These are phyloP conservation scores for Dendrocalamus latiflorus DNA, from an alignment of 202 grass and related monocot genomes.

Conservation along the genomic window DNA sequence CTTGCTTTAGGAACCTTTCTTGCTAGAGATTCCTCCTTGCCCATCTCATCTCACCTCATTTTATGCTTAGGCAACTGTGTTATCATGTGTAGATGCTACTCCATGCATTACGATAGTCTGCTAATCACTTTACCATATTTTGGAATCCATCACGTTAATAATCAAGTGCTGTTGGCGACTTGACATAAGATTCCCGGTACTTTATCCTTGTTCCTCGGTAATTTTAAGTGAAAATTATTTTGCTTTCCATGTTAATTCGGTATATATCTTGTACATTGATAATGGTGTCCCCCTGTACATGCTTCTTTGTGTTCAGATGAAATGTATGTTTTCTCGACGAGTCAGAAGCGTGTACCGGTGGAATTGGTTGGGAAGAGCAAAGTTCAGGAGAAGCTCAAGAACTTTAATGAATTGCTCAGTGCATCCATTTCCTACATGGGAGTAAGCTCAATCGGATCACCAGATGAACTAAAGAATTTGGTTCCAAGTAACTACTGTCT, in stretches of 20 bases:
- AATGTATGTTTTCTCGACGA: slow-evolving; percentile 92
- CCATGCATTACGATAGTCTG: too few species aligned
- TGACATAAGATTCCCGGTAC: background rate
- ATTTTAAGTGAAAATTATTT: slow-evolving; percentile 5
- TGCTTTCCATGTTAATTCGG: background rate
- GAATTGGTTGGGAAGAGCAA: slow-evolving; percentile 77
- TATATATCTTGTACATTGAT: background rate
- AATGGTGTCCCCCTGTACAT: background rate
- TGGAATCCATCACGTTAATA: background rate
- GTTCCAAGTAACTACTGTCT: slow-evolving; percentile 54
- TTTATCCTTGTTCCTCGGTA: background rate
- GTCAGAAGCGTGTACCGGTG: slow-evolving; percentile 69
- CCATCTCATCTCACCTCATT: background rate
- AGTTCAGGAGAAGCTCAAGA: slow-evolving; percentile 84
- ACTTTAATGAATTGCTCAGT: slow-evolving; percentile 52
- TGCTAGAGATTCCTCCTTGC: background rate
- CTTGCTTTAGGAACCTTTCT: background rate
- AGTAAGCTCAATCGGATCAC: slow-evolving; percentile 54
- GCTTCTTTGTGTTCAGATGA: slow-evolving; percentile 48
- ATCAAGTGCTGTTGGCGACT: background rate
- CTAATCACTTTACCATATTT: background rate
- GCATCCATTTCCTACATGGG: slow-evolving; percentile 79
- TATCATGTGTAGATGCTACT: background rate
- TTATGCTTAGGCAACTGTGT: background rate
- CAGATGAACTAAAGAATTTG: slow-evolving; percentile 46